phyloP scores from a whole-genome alignment of 192 early-diverging fungal species.

The Gryganskiella cystojenkinii region DNA sequence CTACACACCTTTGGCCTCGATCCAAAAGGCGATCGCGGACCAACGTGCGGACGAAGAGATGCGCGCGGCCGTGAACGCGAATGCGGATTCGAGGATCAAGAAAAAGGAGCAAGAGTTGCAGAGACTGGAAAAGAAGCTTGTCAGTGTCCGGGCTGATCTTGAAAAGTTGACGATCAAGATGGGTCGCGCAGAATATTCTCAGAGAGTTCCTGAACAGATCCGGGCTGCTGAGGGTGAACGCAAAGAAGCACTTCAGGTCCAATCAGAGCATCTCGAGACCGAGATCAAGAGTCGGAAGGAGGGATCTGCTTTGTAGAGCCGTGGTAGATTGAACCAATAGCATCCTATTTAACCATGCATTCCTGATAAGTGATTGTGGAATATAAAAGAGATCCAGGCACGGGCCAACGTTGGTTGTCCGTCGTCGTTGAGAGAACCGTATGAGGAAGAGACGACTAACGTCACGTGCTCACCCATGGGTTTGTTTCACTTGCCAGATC shows the following conservation, averaged over 20 bases:
- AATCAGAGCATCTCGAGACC: constrained; percentile 28
- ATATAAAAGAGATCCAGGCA: too few relatives aligned
- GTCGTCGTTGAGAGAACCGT: too few relatives aligned
- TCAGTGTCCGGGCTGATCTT: constrained; percentile 4
- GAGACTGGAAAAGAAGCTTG: constrained; percentile 28
- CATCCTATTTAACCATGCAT: too few relatives aligned
- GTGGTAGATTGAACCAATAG: too few relatives aligned
- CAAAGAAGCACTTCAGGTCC: constrained; percentile 19
- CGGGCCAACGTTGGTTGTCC: too few relatives aligned
- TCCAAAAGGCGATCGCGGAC: constrained; percentile 23
- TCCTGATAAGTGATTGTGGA: too few relatives aligned
- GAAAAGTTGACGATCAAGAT: constrained; percentile 26
- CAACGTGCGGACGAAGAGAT: background rate
- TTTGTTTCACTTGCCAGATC: too few relatives aligned
- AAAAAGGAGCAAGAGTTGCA: constrained; percentile 38
- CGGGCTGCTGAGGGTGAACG: constrained; percentile 13
- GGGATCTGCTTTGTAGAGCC: too few relatives aligned
- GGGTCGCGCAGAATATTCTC: constrained; percentile 21
- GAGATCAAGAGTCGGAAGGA: constrained; percentile 11
- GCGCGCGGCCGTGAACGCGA: background rate
- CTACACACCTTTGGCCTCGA: constrained; percentile 29
- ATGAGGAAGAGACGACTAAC: too few relatives aligned
- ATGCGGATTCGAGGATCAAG: background rate
- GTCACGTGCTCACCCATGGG: too few relatives aligned
- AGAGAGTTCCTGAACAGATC: constrained; percentile 27